phyloP scores from a whole-genome alignment of 2,329 filamentous ascomycete genomes.

The Xylaria sp. region DNA sequence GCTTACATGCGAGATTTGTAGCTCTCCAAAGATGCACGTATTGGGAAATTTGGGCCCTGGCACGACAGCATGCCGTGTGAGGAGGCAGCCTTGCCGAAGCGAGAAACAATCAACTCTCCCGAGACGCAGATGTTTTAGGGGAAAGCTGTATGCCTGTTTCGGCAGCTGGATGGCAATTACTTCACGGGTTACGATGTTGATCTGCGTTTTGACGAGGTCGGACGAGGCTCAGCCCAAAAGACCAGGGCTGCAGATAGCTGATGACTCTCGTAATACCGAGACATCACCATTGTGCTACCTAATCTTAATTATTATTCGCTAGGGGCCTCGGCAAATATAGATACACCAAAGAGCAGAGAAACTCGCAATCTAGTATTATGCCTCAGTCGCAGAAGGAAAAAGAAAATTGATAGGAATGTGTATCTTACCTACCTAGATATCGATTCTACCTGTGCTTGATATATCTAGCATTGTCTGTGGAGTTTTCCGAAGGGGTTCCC shows the following conservation, averaged over 20 bases:
- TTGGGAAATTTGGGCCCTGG: neutral
- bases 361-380: neutral
- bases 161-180: neutral
- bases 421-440: neutral
- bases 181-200: neutral
- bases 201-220: neutral
- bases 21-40: neutral
- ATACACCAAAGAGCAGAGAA: neutral
- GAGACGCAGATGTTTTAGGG: neutral
- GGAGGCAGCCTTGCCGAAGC: neutral
- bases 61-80: constrained; percentile 13
- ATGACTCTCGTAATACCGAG: constrained; percentile 20
- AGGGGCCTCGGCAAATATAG: neutral
- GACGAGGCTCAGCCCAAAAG: neutral
- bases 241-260: neutral
- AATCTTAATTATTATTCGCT: neutral
- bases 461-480: neutral
- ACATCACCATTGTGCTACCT: constrained; percentile 17
- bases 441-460: too few relatives aligned
- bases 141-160: neutral
- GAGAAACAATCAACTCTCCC: constrained; percentile 16
- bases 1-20: constrained; percentile 12
- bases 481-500: too few relatives aligned
- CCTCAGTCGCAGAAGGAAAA: neutral
- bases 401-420: neutral